Conservation (phyloP, 148 eudicot genomes). For the Cornus kousa region DNA sequence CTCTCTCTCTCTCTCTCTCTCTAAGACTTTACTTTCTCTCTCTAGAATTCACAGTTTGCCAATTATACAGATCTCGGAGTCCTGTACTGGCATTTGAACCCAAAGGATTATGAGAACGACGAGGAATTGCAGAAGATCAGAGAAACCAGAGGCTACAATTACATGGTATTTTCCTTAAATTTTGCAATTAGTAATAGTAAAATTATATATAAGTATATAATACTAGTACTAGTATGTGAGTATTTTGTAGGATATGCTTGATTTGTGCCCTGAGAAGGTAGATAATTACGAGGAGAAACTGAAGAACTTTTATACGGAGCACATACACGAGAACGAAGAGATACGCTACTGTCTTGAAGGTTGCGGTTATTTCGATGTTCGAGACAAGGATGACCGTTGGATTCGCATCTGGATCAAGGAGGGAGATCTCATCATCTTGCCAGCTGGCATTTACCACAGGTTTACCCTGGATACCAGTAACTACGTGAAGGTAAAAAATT, state of each 20-base stretch:
- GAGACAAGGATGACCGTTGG: conserved; percentile 90
- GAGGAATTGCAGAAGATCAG: conserved; percentile 70
- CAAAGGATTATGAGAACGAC: conserved; percentile 66
- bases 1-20: conserved; percentile 1
- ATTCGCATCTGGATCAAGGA: conserved; percentile 73
- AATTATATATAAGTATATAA: neutral
- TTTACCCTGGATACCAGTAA: conserved; percentile 81
- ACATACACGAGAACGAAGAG: conserved; percentile 88
- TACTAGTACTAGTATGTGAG: neutral
- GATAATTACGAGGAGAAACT: conserved; percentile 90
- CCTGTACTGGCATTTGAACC: conserved; percentile 70
- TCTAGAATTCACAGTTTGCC: neutral
- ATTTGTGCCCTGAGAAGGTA: conserved; percentile 85
- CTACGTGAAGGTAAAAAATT: conserved; percentile 68
- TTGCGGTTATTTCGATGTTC: conserved; percentile 89
- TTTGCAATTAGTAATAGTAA: too few species aligned
- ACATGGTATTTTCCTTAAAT: conserved; percentile 36
- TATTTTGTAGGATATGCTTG: conserved; percentile 67
- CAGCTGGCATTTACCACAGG: conserved; percentile 95
- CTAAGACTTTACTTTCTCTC: neutral
- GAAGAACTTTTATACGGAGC: conserved; percentile 87
- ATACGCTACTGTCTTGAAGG: conserved; percentile 93
- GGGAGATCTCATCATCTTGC: conserved; percentile 80
- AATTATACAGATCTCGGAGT: conserved; percentile 59
- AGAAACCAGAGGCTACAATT: conserved; percentile 67